A percentile compares a stretch with the other conserved stretches of the same genome.
Evolutionary conservation across 2,329 filamentous ascomycete genomes (phyloP).

Genomic region (Fusarium ramigenum): DNA sequence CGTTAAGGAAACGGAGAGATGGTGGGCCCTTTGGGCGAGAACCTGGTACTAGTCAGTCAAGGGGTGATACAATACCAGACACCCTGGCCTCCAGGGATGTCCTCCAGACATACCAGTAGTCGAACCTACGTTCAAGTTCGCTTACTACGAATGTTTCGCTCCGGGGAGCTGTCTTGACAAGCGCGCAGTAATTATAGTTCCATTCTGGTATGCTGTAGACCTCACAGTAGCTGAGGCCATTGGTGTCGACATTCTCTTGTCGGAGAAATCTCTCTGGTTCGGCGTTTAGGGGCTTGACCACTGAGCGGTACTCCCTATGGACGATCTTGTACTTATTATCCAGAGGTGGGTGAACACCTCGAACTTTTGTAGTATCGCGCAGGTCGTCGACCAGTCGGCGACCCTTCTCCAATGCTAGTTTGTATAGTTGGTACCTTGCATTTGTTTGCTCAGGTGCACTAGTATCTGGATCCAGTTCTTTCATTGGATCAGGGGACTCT

Average conservation of each 20-base stretch:
- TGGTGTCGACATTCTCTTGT: fast-evolving
- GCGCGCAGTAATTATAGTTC: fast-evolving
- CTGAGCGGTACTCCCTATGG: background rate
- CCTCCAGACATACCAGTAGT: background rate
- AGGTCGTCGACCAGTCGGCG: background rate
- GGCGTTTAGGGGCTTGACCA: background rate
- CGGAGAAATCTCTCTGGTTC: background rate
- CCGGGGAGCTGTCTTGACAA: background rate
- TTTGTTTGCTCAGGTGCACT: fast-evolving
- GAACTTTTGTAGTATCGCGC: fast-evolving
- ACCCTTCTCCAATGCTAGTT: background rate
- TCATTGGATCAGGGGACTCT: too few species aligned
- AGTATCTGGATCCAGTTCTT: background rate
- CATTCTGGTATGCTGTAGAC: background rate
- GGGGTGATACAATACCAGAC: background rate
- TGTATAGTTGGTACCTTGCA: fast-evolving
- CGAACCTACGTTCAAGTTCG: background rate
- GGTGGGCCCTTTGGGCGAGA: too few species aligned
- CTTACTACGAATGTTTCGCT: background rate
- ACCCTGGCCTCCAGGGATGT: background rate
- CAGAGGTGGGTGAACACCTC: fast-evolving
- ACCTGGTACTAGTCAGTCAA: too few species aligned
- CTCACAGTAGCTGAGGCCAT: background rate
- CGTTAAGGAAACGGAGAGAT: too few species aligned
- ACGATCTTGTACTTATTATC: fast-evolving